phyloP scores from a whole-genome alignment of 495 filamentous ascomycete genomes.

The Daldinia childiae region DNA sequence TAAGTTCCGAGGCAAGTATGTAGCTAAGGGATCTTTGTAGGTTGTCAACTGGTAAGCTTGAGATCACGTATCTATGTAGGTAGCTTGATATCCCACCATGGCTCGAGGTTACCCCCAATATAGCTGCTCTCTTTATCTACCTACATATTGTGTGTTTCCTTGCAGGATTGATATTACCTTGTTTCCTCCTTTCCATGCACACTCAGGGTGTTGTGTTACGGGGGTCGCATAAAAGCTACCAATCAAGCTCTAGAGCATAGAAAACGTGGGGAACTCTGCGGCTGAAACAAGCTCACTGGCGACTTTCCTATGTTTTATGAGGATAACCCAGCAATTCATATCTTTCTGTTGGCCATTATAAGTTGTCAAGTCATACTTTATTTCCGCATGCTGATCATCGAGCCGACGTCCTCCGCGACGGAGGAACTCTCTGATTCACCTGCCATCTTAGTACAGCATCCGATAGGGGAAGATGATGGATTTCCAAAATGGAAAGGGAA shows the following conservation, averaged over 20 bases:
- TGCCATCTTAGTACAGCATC: not conserved
- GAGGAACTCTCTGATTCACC: constrained; percentile 10
- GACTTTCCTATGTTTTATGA: constrained; percentile 13
- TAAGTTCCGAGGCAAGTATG: not conserved
- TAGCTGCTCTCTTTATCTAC: constrained; percentile 19
- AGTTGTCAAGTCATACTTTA: not conserved
- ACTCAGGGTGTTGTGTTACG: constrained; percentile 15
- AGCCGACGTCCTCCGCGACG: constrained; percentile 24
- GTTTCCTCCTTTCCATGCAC: constrained; percentile 17
- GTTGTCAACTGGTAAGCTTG: constrained; percentile 14
- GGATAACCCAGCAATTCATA: not conserved
- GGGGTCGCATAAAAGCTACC: constrained; percentile 19
- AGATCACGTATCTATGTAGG: not conserved
- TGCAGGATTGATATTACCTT: not conserved
- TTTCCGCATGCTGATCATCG: constrained; percentile 32
- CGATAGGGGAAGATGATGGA: constrained; percentile 3
- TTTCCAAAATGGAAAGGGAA: constrained; percentile 37
- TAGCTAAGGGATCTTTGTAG: not conserved
- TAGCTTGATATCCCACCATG: constrained; percentile 2
- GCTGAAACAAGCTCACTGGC: constrained; percentile 18
- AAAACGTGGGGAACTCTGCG: constrained; percentile 36
- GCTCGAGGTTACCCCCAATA: not conserved
- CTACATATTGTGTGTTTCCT: constrained; percentile 3
- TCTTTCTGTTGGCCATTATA: constrained; percentile 4
- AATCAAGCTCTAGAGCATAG: constrained; percentile 26